Conservation (phyloP, 1,139 yeast species). For the Tardiomyces depauwii region DNA sequence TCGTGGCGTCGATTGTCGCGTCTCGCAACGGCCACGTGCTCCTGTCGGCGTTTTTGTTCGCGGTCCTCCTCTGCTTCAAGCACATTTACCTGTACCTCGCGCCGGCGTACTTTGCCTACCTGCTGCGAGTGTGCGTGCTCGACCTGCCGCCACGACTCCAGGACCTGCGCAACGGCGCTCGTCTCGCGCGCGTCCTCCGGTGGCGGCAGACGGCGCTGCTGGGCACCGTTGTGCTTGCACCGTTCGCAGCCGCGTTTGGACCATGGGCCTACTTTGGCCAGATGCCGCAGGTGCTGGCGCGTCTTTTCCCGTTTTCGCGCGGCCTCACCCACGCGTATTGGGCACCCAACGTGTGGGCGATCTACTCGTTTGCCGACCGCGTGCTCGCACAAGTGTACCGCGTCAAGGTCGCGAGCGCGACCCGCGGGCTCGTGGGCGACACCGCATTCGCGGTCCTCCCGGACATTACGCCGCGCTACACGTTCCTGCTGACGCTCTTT, state of each 20-base stretch:
- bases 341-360: conserved; percentile 98
- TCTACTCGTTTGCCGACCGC: conserved; percentile 80
- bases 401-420: conserved; percentile 33
- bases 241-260: conserved; percentile 61
- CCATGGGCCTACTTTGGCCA: conserved; percentile 65
- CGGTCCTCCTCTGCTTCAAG: conserved; percentile 77
- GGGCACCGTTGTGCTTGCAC: conserved; percentile 51
- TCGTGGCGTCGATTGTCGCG: conserved; percentile 60
- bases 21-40: conserved; percentile 52
- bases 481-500: conserved; percentile 69
- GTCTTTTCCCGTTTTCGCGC: conserved; percentile 88
- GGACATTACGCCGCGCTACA: conserved; percentile 61
- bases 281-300: conserved; percentile 48
- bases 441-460: conserved; percentile 75
- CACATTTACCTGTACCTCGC: conserved; percentile 90
- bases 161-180: conserved; percentile 12
- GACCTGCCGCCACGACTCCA: conserved; percentile 8
- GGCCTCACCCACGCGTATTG: conserved; percentile 97
- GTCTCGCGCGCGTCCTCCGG: not conserved
- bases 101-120: conserved; percentile 80
- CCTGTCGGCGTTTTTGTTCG: conserved; percentile 61
- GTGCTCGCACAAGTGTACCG: conserved; percentile 41
- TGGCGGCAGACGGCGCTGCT: conserved; percentile 49
- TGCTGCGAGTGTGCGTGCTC: conserved; percentile 62
- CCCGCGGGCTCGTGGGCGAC: conserved; percentile 89